Evolutionary conservation across 805 yeast species (phyloP), one percentile per base, ranked within the genome.

Genomic region (Kuraishia ogatae): DNA sequence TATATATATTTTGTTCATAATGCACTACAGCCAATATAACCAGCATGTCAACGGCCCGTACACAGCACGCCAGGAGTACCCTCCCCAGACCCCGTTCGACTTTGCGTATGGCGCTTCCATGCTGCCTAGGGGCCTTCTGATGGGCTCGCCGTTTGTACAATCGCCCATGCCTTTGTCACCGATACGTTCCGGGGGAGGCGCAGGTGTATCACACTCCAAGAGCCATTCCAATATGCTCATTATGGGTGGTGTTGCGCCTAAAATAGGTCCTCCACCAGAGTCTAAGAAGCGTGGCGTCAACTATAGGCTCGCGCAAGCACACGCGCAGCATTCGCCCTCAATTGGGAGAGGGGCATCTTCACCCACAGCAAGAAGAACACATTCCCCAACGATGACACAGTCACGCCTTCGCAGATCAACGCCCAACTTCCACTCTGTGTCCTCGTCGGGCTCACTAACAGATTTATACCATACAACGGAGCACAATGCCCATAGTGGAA

Each of bases 121-220:
- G 74, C 68, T 85, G 20, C 91, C 91, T 1, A 71, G 84, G 19
- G 86, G 83, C 61, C 67, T 85, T 53, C 68, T 85, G 52, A 71
- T 81, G 56, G 76, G 81, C 2, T 83, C 89, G 2, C 89, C 89
- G 0, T 84, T 77, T 61, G 69, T 80, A 10, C 79, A 76, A 54
- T 67, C 75, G 48, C 75, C 76, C 2, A 57, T 66, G 19, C 54
- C 53, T 5, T 6, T 13, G 20, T 51, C 53, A 23, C 53, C 53
- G 21, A 24, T 48, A 48, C 50, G 53, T 21, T 7, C 17, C 17
- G 24, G 52, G 2, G 23, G 19, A 8, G 39, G 35, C 29, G 51
- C 3, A n/a, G 53, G 28, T 5, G 53, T 47, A n/a, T 23, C 26
- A 3, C 43, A 35, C 13, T 35, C 43, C 17, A 35, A 35, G 43